Base-by-base conservation (phyloP, 768 basidiomycete species). In the Myochromella boudieri region DNA sequence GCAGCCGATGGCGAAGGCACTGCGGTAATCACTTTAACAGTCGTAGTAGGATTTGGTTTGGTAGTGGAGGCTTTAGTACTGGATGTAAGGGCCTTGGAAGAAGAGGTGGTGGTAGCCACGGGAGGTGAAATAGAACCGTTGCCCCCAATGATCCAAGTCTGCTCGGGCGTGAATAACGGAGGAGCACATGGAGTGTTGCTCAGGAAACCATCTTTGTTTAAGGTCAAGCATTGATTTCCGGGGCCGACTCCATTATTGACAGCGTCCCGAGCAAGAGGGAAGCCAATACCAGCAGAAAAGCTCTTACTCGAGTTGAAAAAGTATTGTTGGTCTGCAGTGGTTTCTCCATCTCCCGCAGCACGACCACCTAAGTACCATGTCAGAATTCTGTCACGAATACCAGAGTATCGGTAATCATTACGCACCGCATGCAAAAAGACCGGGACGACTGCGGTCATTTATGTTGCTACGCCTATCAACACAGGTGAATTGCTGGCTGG, bases 401-500 rank as follows among this genome's bases (percentile, higher is more conserved):
- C 37, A 41, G 22, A 39, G 17, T 17, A 9, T 22, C 10, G 10
- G n/a, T 6, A 17, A 6, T 0, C 31, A 24, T 2, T 6, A 40
- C 47, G 27, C 20, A 60, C 61, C 60, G 28, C 60, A 60, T 37
- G 59, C 58, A 22, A 64, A 64, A 33, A 62, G 58, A 14, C 60
- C 62, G 17, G 60, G 62, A 31, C 60, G 60, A 39, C 43, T 59
- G 20, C 48, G 55, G 41, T 64, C 59, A 6, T 64, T 53, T 14
- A 46, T 61, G 28, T 61, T 60, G 17, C 54, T 45, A 43, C 62
- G 47, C n/a, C 56, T 58, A 33, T 61, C 60, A 14, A 63, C 49
- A 26, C 62, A 63, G 20, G 60, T 63, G 32, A 60, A 51, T 39
- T 63, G 60, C 42, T 60, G 61, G 42, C 58, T 64, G 42, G 62